Evolutionary conservation across 805 yeast genomes (phyloP), one percentile per base, ranked within the genome.

Genomic region (Yarrowia sp.): DNA sequence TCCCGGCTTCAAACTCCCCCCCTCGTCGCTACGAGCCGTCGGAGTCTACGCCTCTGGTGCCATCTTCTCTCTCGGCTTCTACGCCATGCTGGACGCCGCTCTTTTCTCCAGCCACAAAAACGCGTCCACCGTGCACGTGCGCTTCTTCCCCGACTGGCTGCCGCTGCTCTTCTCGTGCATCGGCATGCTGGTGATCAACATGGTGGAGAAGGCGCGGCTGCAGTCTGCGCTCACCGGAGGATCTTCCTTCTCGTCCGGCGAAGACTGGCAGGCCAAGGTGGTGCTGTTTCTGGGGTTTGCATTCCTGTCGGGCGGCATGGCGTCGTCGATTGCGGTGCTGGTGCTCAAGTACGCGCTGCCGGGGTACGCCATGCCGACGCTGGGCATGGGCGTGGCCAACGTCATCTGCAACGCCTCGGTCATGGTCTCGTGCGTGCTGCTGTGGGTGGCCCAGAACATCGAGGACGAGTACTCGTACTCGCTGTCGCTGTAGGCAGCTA

Each of bases 381-480:
- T 93, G 61, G 93, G 94, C 4, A 91, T 94, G 97, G 99, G 98
- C 16, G 81, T 90, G 21, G 85, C 90, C 63, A 93, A 93, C 74
- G 92, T 94, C 39, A 81, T 87, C 21, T 85, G 90, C 46, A 90
- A 92, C 69, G 81, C 83, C 7, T 78, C 87, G 65, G 83, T 93
- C 33, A 88, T 93, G 90, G 76, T 90, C 68, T 90, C 97, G 77
- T 92, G 97, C 74, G 84, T 90, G 49, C 79, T 86, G 8, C 77
- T 94, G 68, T 94, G 99, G 99, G 77, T 93, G 61, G 90, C 97
- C 21, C 98, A 93, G 72, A 94, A 91, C 72, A 86, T 91, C 63
- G 97, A 94, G 73, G 98, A 94, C 71, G 98, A 93, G 74, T 93
- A 92, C 75, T 88, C 96, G 65, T 93, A 94, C 72, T 87, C 96